Evolutionary conservation across 129 eudicot species (phyloP).

Genomic region (Apium graveolens): DNA sequence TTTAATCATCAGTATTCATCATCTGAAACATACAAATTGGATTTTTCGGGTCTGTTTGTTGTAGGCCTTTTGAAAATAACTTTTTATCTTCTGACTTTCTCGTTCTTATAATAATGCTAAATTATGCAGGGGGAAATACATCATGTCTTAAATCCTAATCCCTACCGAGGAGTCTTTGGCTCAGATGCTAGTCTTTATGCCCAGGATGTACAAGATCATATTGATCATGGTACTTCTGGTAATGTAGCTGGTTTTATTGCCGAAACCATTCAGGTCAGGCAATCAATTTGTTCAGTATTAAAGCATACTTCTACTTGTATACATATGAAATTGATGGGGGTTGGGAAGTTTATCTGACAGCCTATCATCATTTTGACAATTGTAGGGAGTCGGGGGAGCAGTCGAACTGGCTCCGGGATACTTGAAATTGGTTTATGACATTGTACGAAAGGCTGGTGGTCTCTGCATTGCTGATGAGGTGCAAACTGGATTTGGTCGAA

Average conservation of each 20-base stretch:
- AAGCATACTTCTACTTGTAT: not conserved
- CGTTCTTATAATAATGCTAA: not conserved
- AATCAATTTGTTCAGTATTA: not conserved
- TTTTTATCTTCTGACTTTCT: not conserved
- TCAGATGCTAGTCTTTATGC: conserved; percentile 72
- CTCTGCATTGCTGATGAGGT: conserved; percentile 98
- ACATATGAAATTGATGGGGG: not conserved
- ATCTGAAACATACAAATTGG: not conserved
- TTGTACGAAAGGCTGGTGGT: conserved; percentile 90
- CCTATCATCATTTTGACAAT: conserved; percentile 15
- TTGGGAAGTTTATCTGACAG: conserved; percentile 3
- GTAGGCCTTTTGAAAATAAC: not conserved
- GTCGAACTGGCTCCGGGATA: conserved; percentile 97
- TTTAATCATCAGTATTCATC: not conserved
- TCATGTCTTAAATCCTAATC: conserved; percentile 91
- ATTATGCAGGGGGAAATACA: conserved; percentile 73
- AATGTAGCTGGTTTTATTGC: conserved; percentile 90
- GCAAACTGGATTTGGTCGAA: conserved; percentile 94
- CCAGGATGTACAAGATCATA: conserved; percentile 90
- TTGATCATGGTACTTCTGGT: conserved; percentile 92
- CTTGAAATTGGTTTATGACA: conserved; percentile 70
- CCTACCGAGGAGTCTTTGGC: conserved; percentile 88
- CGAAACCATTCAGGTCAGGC: conserved; percentile 86
- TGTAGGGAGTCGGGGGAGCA: conserved; percentile 95
- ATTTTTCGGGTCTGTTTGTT: not conserved